phyloP scores from a whole-genome alignment of 2,329 filamentous ascomycete species.

The Niveomyces coronatus region DNA sequence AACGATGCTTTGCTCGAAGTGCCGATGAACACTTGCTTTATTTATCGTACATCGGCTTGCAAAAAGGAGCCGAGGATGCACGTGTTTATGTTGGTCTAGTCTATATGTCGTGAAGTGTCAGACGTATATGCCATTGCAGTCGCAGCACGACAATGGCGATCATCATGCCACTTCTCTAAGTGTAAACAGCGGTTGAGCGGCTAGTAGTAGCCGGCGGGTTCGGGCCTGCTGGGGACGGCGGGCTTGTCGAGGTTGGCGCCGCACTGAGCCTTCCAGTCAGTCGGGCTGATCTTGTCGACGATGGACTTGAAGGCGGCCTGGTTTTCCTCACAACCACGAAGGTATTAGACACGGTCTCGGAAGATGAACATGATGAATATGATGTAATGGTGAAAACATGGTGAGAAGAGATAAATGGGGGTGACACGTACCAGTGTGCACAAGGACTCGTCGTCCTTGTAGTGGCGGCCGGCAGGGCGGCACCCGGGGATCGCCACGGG shows the following conservation, averaged over 20 bases:
- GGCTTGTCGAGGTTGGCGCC: constrained; percentile 32
- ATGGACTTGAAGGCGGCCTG: constrained; percentile 84
- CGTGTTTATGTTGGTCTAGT: too few species aligned
- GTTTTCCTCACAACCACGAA: constrained; percentile 4
- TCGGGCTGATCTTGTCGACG: constrained; percentile 81
- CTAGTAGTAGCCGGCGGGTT: constrained; percentile 40
- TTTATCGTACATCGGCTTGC: too few species aligned
- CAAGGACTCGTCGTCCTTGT: constrained; percentile 77
- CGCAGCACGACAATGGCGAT: too few species aligned
- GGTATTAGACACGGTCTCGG: too few species aligned
- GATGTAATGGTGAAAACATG: not conserved
- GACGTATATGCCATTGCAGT: too few species aligned
- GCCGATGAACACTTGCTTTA: too few species aligned
- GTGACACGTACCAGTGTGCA: constrained; percentile 64
- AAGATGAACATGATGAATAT: constrained; percentile 1
- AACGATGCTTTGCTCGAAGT: constrained; percentile 7
- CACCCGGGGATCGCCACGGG: constrained; percentile 78
- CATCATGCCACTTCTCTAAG: too few species aligned
- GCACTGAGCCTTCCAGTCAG: constrained; percentile 58
- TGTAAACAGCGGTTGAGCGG: too few species aligned
- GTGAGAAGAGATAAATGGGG: not conserved
- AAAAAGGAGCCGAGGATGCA: too few species aligned
- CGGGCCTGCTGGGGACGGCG: constrained; percentile 35
- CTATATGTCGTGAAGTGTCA: too few species aligned
- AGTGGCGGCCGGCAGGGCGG: constrained; percentile 63